These are phyloP conservation scores for Phialophora tarda DNA, from an alignment of 2,329 filamentous ascomycete genomes.

Conservation along the genomic window DNA sequence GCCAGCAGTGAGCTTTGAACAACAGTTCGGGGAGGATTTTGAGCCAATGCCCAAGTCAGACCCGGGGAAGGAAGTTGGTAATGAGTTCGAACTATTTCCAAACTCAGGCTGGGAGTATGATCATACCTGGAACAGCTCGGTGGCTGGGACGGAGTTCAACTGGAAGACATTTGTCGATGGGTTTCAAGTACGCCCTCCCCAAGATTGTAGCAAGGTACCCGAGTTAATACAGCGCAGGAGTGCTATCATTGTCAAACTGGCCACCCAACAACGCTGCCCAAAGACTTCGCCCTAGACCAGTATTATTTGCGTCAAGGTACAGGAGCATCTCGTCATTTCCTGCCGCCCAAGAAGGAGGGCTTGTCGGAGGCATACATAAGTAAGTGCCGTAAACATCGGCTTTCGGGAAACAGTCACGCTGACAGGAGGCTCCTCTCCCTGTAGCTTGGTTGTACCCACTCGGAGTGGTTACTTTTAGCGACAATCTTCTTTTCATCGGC, in stretches of 20 bases:
- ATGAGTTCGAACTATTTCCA: slow-evolving; percentile 54
- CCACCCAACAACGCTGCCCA: slow-evolving; percentile 35
- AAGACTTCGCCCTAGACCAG: slow-evolving; percentile 33
- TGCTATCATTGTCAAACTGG: slow-evolving; percentile 36
- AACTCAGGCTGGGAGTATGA: slow-evolving; percentile 62
- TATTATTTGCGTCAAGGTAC: slow-evolving; percentile 35
- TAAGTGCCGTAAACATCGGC: neutral
- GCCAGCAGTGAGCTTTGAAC: slow-evolving; percentile 58
- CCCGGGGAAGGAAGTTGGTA: slow-evolving; percentile 31
- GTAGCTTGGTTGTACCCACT: slow-evolving; percentile 35
- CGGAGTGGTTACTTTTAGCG: slow-evolving; percentile 34
- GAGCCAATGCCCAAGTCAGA: slow-evolving; percentile 43
- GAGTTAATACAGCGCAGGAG: slow-evolving; percentile 23
- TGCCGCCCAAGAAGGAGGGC: slow-evolving; percentile 34
- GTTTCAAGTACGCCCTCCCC: slow-evolving; percentile 25
- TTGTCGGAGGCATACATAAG: slow-evolving; percentile 34
- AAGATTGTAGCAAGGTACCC: neutral
- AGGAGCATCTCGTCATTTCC: slow-evolving; percentile 35
- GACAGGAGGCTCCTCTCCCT: neutral
- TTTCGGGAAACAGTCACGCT: neutral
- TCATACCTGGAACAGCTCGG: slow-evolving; percentile 58
- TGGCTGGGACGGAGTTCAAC: slow-evolving; percentile 61
- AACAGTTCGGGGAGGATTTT: slow-evolving; percentile 59
- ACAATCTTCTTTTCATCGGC: slow-evolving; percentile 37
- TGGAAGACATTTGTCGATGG: slow-evolving; percentile 56